phyloP scores from a whole-genome alignment of 352 stramenopile genomes.

The Elongisporangium undulatum region DNA sequence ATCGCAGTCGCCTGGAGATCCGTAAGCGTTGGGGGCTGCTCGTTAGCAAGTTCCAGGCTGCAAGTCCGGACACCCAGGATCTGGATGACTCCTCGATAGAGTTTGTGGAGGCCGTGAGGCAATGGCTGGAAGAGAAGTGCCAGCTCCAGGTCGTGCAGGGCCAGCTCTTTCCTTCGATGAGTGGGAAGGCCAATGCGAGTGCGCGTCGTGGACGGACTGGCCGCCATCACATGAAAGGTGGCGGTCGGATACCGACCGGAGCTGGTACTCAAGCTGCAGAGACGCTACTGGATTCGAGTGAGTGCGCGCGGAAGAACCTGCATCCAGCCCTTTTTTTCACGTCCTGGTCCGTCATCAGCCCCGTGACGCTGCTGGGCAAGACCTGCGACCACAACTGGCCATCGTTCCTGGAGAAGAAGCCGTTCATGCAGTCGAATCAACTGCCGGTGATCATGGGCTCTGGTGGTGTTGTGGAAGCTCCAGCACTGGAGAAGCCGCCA shows the following conservation, averaged over 20 bases:
- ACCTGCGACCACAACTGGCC: conserved; percentile 86
- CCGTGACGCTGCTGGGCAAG: conserved; percentile 44
- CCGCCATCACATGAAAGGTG: background rate
- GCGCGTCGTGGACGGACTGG: too few relatives aligned
- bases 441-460: background rate
- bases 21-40: conserved; percentile 61
- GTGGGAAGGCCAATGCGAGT: background rate
- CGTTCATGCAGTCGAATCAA: conserved; percentile 3
- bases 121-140: conserved; percentile 48
- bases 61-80: conserved; percentile 12
- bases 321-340: conserved; percentile 84
- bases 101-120: conserved; percentile 46
- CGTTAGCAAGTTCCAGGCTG: conserved; percentile 21
- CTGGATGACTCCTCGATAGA: conserved; percentile 39
- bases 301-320: conserved; percentile 45
- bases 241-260: background rate
- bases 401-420: conserved; percentile 54
- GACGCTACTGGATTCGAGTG: background rate
- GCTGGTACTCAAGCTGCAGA: background rate
- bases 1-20: conserved; percentile 63
- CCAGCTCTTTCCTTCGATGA: background rate
- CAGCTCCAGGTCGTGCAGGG: conserved; percentile 18
- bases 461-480: background rate
- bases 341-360: conserved; percentile 75
- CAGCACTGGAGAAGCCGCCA: background rate